These are phyloP conservation scores for Urtica urens DNA, from an alignment of 306 rosid genomes.

Conservation along the genomic window DNA sequence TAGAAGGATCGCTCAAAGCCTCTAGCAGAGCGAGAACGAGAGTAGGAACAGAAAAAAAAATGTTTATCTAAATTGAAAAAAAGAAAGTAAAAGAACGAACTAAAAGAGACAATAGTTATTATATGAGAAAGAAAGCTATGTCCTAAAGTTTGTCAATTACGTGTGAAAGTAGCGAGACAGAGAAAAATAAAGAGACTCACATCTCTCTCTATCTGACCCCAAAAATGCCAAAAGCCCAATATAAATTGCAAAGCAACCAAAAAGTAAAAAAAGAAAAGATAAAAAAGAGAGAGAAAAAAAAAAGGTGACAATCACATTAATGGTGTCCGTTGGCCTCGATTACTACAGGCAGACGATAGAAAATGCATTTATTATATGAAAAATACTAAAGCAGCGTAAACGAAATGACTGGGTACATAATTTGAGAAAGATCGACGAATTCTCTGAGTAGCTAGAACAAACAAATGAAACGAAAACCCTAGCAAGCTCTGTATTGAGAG, in stretches of 20 bases:
- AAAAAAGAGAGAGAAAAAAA: background rate
- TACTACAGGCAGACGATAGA: slow-evolving; percentile 5
- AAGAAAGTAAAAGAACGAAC: too few relatives aligned
- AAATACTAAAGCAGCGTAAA: too few relatives aligned
- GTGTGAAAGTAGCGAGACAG: slow-evolving; percentile 1
- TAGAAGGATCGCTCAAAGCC: slow-evolving; percentile 12
- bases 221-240: slow-evolving; percentile 17
- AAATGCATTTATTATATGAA: background rate
- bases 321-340: slow-evolving; percentile 2
- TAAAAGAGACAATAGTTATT: background rate
- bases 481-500: background rate
- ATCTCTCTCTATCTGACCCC: slow-evolving; percentile 5
- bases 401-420: background rate
- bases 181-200: background rate
- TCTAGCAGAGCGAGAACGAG: slow-evolving; percentile 15
- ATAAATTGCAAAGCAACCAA: slow-evolving; percentile 4
- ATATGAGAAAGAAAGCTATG: background rate
- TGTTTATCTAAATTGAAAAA: too few relatives aligned
- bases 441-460: too few relatives aligned
- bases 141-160: background rate
- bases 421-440: background rate
- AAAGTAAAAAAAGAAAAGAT: background rate
- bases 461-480: background rate
- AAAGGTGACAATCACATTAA: slow-evolving; percentile 13
- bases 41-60: slow-evolving; percentile 2